Evolutionary conservation across 2,329 filamentous ascomycete genomes (phyloP).

Genomic region (Botrytis squamosa): DNA sequence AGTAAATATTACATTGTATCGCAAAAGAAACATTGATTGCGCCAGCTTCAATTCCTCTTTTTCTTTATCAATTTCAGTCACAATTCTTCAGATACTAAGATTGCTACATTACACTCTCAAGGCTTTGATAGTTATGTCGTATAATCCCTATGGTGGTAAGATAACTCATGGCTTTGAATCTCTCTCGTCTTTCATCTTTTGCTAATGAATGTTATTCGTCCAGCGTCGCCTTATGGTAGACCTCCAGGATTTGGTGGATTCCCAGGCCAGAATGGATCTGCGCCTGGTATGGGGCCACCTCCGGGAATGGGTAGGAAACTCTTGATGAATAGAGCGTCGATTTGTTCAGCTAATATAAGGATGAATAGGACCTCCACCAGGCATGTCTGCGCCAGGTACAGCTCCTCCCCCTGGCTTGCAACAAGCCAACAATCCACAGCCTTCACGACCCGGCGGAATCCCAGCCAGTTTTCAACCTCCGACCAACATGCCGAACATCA

Average conservation of each 20-base stretch:
- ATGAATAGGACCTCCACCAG: constrained; percentile 67
- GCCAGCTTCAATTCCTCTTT: constrained; percentile 1
- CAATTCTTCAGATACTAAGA: not conserved
- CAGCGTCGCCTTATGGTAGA: constrained; percentile 59
- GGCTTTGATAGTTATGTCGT: constrained; percentile 34
- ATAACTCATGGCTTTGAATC: not conserved
- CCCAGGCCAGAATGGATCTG: constrained; percentile 54
- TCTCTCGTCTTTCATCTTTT: not conserved
- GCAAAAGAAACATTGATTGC: not conserved
- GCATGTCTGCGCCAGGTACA: constrained; percentile 80
- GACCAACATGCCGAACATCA: constrained; percentile 92
- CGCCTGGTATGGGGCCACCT: constrained; percentile 72
- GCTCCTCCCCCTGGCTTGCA: constrained; percentile 75
- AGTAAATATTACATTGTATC: not conserved
- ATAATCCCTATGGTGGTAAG: constrained; percentile 41
- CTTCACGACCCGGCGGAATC: constrained; percentile 76
- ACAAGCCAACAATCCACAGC: constrained; percentile 69
- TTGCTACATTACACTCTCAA: not conserved
- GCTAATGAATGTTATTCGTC: not conserved
- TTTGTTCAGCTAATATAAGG: constrained; percentile 29
- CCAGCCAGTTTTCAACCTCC: constrained; percentile 85
- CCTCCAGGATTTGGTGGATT: constrained; percentile 73
- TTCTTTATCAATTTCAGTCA: not conserved
- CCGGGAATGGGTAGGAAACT: constrained; percentile 73
- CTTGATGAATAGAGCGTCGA: not conserved